Conservation (phyloP, 768 basidiomycete species). For the Austroboletus festivus region DNA sequence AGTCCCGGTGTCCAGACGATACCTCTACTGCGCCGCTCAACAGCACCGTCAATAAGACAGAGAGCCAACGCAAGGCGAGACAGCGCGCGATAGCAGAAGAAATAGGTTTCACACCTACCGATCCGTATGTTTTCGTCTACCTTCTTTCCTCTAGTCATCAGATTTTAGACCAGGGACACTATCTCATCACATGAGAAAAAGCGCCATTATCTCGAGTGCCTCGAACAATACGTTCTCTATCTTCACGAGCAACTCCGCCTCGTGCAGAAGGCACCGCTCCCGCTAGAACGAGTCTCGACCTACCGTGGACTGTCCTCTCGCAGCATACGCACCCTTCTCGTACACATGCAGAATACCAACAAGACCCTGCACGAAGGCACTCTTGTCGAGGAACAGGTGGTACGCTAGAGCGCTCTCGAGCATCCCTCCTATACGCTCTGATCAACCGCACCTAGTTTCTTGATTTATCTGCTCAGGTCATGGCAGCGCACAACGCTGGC, state of each 20-base stretch:
- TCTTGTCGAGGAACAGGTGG: constrained; percentile 54
- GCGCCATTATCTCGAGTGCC: constrained; percentile 66
- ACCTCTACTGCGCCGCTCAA: background rate
- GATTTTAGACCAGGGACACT: constrained; percentile 44
- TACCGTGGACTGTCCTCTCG: constrained; percentile 58
- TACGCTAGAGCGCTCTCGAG: constrained; percentile 21
- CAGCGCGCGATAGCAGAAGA: constrained; percentile 55
- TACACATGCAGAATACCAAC: constrained; percentile 63
- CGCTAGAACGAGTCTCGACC: constrained; percentile 47
- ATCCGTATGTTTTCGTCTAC: constrained; percentile 47
- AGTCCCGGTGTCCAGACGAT: constrained; percentile 7
- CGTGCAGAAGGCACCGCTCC: constrained; percentile 43
- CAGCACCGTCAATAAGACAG: constrained; percentile 30
- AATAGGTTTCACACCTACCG: constrained; percentile 56
- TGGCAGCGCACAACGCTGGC: constrained; percentile 21
- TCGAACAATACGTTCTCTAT: constrained; percentile 68
- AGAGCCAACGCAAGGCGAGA: constrained; percentile 54
- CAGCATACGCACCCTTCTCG: constrained; percentile 67
- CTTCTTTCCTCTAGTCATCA: background rate
- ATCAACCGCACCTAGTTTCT: constrained; percentile 21
- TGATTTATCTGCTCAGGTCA: constrained; percentile 28
- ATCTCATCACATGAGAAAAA: constrained; percentile 81
- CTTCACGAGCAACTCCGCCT: constrained; percentile 59
- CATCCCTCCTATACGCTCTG: background rate
- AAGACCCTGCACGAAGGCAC: constrained; percentile 49